These are phyloP conservation scores for Sarocladium strictum DNA, from an alignment of 2,329 filamentous ascomycete species.

Conservation along the genomic window DNA sequence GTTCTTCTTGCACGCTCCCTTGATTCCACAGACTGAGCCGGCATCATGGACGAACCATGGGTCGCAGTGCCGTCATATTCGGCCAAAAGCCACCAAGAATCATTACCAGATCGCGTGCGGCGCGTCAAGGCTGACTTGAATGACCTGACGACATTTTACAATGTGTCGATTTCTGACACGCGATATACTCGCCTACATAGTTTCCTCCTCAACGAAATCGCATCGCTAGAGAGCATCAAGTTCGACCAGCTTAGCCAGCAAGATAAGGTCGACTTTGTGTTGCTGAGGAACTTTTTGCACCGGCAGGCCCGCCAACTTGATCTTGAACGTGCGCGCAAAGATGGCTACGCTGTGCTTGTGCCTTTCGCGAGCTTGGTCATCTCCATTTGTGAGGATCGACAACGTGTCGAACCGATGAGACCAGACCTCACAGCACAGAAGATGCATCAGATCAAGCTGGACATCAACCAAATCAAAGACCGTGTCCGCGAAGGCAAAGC, in stretches of 20 bases:
- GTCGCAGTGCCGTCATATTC: background rate
- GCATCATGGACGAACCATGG: background rate
- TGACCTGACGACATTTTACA: conserved; percentile 44
- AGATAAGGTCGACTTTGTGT: conserved; percentile 41
- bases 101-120: conserved; percentile 34
- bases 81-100: conserved; percentile 1
- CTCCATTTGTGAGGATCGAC: conserved; percentile 31
- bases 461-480: conserved; percentile 25
- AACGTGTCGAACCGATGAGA: conserved; percentile 26
- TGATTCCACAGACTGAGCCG: no score
- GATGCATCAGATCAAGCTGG: conserved; percentile 28
- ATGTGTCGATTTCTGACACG: conserved; percentile 36
- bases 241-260: conserved; percentile 31
- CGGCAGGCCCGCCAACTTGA: conserved; percentile 13
- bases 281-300: conserved; percentile 40
- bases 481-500: conserved; percentile 28
- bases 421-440: conserved; percentile 35
- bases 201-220: conserved; percentile 37
- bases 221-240: conserved; percentile 17
- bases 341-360: conserved; percentile 32
- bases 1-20: no score
- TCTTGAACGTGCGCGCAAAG: conserved; percentile 30
- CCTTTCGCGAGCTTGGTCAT: conserved; percentile 43
- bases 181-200: conserved; percentile 31
- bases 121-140: conserved; percentile 38